Conservation (phyloP, 306 rosid genomes). For the Carpinus viminea region DNA sequence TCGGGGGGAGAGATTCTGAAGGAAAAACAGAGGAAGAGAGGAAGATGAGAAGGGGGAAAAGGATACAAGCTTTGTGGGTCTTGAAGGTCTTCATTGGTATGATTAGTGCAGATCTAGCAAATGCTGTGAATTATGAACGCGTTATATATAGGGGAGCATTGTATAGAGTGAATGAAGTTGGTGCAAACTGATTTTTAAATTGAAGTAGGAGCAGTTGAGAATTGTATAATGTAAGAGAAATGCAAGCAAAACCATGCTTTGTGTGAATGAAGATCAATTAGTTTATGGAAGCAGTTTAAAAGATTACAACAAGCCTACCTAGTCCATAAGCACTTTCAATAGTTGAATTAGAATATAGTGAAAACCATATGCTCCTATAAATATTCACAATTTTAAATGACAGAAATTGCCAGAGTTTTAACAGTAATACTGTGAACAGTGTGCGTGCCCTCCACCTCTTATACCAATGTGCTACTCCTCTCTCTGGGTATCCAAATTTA, state of each 20-base stretch:
- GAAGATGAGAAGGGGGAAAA: not conserved
- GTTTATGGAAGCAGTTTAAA: not conserved
- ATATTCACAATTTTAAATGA: not conserved
- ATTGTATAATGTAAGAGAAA: not conserved
- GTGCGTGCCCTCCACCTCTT: not conserved
- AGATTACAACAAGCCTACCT: not conserved
- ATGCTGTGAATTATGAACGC: not conserved
- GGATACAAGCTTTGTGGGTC: not conserved
- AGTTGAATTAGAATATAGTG: not conserved
- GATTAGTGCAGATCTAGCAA: not conserved
- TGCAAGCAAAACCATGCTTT: not conserved
- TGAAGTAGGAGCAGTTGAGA: constrained; percentile 1
- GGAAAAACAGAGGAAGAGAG: constrained; percentile 4
- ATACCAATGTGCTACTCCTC: not conserved
- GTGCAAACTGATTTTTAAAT: not conserved
- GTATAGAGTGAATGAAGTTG: not conserved
- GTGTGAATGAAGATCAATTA: not conserved
- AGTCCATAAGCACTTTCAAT: not conserved
- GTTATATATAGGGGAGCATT: not conserved
- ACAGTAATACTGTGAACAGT: not conserved
- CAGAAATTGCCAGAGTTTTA: not conserved
- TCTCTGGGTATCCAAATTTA: not conserved
- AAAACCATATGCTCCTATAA: not conserved
- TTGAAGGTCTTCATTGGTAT: not conserved
- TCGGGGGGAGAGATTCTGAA: not conserved